A percentile compares a stretch with the other conserved stretches of the same genome.
Evolutionary conservation across 2,329 filamentous ascomycete genomes (phyloP).

Genomic region (Sclerotinia subarctica): DNA sequence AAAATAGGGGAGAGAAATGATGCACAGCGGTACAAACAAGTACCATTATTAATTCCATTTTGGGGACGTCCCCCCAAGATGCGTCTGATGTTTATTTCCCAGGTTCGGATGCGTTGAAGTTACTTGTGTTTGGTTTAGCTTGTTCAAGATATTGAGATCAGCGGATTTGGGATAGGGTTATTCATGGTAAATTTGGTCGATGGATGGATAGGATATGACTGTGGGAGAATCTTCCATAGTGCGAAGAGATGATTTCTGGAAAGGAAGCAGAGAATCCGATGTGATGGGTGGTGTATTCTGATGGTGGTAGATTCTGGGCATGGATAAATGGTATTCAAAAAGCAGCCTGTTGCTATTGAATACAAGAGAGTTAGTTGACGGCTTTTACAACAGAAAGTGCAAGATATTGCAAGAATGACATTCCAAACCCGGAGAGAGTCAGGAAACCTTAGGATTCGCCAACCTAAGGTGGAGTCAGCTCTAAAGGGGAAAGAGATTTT

Average conservation of each 20-base stretch:
- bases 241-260: background rate
- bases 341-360: background rate
- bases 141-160: background rate
- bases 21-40: too few relatives aligned
- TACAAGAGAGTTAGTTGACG: too few relatives aligned
- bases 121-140: background rate
- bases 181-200: background rate
- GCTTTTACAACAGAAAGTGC: too few relatives aligned
- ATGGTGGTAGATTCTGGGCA: background rate
- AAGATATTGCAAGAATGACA: background rate
- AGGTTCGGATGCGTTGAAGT: background rate
- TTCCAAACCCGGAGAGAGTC: background rate
- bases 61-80: background rate
- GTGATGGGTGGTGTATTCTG: background rate
- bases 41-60: background rate
- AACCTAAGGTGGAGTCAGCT: slow-evolving; percentile 2
- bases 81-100: background rate
- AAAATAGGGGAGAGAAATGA: background rate
- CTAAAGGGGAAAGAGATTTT: background rate
- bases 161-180: background rate
- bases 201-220: background rate
- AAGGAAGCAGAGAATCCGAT: background rate
- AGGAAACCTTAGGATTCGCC: background rate
- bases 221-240: background rate
- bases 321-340: background rate